Conservation (phyloP, 2,329 filamentous ascomycete genomes). For the Fusarium circinatum region DNA sequence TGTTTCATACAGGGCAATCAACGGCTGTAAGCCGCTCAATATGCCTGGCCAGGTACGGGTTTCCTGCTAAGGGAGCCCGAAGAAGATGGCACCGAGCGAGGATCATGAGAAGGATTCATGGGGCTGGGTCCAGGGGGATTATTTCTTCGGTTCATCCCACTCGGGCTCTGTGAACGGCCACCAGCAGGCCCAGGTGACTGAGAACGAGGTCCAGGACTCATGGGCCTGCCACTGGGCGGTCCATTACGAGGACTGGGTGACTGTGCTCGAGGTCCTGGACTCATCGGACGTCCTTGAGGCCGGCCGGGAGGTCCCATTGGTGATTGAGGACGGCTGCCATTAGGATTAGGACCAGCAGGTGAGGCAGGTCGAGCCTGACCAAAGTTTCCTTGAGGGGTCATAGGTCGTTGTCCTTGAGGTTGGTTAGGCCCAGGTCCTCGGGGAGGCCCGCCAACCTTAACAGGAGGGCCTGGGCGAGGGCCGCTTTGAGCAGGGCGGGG, state of each 20-base stretch:
- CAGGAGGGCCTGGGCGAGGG: slow-evolving; percentile 62
- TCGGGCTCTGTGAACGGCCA: slow-evolving; percentile 51
- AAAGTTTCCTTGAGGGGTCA: slow-evolving; percentile 50
- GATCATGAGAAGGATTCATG: slow-evolving; percentile 55
- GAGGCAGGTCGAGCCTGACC: slow-evolving; percentile 51
- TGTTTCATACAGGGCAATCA: slow-evolving; percentile 33
- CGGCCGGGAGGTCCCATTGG: slow-evolving; percentile 49
- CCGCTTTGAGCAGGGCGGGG: slow-evolving; percentile 70
- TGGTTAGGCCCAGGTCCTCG: slow-evolving; percentile 33
- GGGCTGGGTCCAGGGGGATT: slow-evolving; percentile 58
- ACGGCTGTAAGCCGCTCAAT: slow-evolving; percentile 38
- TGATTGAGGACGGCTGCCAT: slow-evolving; percentile 47
- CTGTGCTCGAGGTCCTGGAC: slow-evolving; percentile 48
- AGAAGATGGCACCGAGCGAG: slow-evolving; percentile 49
- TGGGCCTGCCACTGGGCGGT: slow-evolving; percentile 49
- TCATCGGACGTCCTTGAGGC: slow-evolving; percentile 51
- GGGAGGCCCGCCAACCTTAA: slow-evolving; percentile 52
- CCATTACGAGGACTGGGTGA: slow-evolving; percentile 38
- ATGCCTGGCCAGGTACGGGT: slow-evolving; percentile 66
- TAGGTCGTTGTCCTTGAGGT: slow-evolving; percentile 34
- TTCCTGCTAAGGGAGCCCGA: slow-evolving; percentile 62
- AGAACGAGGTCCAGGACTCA: slow-evolving; percentile 54
- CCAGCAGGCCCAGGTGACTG: slow-evolving; percentile 58
- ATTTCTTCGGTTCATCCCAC: slow-evolving; percentile 52
- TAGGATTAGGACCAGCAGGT: slow-evolving; percentile 46